Evolutionary conservation across 345 rosid species (phyloP), one percentile per base, ranked within the genome.

Genomic region (Clausena lansium): DNA sequence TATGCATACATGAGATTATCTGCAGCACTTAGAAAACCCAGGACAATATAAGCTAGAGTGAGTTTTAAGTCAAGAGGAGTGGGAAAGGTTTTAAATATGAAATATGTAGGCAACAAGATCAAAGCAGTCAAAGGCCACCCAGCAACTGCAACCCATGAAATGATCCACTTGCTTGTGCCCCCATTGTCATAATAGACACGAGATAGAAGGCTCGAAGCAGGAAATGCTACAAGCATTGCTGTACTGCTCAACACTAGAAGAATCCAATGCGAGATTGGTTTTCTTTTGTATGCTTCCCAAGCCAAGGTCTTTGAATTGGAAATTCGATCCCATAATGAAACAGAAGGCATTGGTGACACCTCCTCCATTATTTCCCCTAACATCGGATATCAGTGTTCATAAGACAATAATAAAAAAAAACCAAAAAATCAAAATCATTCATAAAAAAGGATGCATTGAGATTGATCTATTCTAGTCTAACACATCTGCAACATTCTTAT

Each of bases 131-230:
- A 65, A 71, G 97, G 97, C 97, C 98, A 93, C 4, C 96, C 98
- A 11, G 90, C 96, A 5, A 92, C 97, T 0, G 97, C 88, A 13
- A 85, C 91, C 98, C 97, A 93, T 11, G 98, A 93, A 77, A 95
- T 93, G 84, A 93, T 87, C 98, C 97, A 95, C 77, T 95, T 93
- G 90, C 98, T 95, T 66, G 81, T 76, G 41, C 97, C 98, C 0
- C 97, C 97, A 54, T 95, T 88, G 7, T 89, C 73, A 80, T 73
- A 91, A 76, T 95, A 95, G 79, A 93, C 85, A 27, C 98, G 92
- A 10, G 97, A 88, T 0, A 92, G 76, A 47, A 95, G 87, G 78
- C 91, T 90, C 11, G 95, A 95, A 66, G 98, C 95, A 7, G 98
- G 95, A 77, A 93, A 92, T 0, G 95, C 95, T 41, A 84, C 84